A percentile compares a stretch with the other conserved stretches of the same genome.
Conservation (phyloP, 257 asterid species). For the Solanum clarkiae region DNA sequence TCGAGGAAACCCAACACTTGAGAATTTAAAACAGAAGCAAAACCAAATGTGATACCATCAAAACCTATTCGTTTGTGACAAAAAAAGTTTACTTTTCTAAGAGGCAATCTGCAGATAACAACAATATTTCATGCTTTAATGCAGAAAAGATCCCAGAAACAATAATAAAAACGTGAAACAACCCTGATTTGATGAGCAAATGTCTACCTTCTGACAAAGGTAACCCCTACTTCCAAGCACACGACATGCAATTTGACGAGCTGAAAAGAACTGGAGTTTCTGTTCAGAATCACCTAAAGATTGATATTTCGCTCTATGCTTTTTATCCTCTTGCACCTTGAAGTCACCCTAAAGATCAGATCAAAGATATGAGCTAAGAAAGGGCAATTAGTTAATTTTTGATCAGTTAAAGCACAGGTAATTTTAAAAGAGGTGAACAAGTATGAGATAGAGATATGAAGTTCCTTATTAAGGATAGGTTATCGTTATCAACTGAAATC, state of each 20-base stretch:
- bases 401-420: background rate
- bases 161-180: background rate
- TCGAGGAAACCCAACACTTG: slow-evolving; percentile 85
- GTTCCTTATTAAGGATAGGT: background rate
- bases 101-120: background rate
- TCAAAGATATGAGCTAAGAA: background rate
- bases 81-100: background rate
- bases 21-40: background rate
- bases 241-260: slow-evolving; percentile 94
- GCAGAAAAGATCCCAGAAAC: slow-evolving; percentile 1
- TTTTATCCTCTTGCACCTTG: slow-evolving; percentile 87
- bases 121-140: background rate
- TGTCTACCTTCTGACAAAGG: slow-evolving; percentile 82
- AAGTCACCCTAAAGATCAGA: slow-evolving; percentile 56
- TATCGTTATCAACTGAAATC: background rate
- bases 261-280: slow-evolving; percentile 82
- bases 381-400: background rate
- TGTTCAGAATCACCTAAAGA: slow-evolving; percentile 56
- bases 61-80: background rate
- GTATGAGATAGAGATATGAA: background rate
- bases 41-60: background rate
- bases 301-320: slow-evolving; percentile 69
- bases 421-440: background rate
- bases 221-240: slow-evolving; percentile 91
- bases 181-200: background rate